phyloP scores from a whole-genome alignment of 2,329 filamentous ascomycete species.

The Trichophyton schoenleinii region DNA sequence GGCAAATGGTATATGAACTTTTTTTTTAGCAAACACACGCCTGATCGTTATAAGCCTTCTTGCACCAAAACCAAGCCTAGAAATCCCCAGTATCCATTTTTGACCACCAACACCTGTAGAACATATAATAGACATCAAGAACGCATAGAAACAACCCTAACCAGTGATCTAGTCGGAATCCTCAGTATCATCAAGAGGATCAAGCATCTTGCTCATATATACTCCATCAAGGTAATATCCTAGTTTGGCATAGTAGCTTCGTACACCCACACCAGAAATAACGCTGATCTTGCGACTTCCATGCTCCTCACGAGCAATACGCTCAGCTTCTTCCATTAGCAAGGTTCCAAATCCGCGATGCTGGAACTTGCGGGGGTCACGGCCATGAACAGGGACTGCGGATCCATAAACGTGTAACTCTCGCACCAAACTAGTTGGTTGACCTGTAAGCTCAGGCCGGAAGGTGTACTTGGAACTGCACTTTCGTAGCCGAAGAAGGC shows the following conservation, averaged over 20 bases:
- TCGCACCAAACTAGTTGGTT: constrained; percentile 82
- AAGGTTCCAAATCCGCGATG: constrained; percentile 95
- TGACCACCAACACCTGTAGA: neutral
- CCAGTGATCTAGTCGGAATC: neutral
- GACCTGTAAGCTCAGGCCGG: constrained; percentile 69
- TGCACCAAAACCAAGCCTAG: neutral
- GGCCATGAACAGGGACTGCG: constrained; percentile 90
- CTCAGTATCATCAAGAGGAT: constrained; percentile 23
- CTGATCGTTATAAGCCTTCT: neutral
- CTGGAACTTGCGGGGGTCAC: constrained; percentile 93
- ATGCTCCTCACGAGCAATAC: constrained; percentile 89
- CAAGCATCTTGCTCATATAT: constrained; percentile 50
- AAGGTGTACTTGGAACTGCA: constrained; percentile 88
- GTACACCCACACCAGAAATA: constrained; percentile 92
- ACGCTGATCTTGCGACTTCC: constrained; percentile 89
- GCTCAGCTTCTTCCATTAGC: constrained; percentile 94
- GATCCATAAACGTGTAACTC: constrained; percentile 96
- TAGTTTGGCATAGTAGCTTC: constrained; percentile 86
- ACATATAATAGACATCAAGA: neutral
- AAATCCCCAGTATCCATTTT: neutral
- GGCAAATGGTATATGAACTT: neutral
- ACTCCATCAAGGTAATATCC: constrained; percentile 90
- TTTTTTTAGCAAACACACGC: neutral
- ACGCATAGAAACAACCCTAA: neutral
- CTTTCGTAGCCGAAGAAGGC: constrained; percentile 73